A percentile compares a stretch with the other conserved stretches of the same genome.
phyloP scores from a whole-genome alignment of 139 green algal genomes.

The Asterochloris sp. region DNA sequence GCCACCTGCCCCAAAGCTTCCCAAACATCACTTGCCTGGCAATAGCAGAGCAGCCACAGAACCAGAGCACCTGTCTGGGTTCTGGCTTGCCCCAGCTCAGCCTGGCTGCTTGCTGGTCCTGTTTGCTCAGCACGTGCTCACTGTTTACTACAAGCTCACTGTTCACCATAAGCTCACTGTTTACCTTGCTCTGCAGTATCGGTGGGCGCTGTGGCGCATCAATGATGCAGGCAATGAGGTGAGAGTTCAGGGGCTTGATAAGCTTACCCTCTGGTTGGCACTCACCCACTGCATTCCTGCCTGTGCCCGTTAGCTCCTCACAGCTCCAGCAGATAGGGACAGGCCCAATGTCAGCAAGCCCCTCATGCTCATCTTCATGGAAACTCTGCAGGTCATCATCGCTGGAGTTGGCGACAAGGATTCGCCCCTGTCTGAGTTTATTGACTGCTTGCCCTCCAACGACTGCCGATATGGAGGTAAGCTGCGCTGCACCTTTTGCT shows the following conservation, averaged over 20 bases:
- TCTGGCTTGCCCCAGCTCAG: too few species aligned
- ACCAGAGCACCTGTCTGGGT: too few species aligned
- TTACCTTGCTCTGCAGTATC: slow-evolving; percentile 45
- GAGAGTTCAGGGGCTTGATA: not conserved
- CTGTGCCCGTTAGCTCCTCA: too few species aligned
- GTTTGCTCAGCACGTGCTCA: too few species aligned
- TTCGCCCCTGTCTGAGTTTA: slow-evolving; percentile 68
- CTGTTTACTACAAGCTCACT: too few species aligned
- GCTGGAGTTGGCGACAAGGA: slow-evolving; percentile 56
- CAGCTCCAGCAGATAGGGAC: too few species aligned
- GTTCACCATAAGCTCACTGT: too few species aligned
- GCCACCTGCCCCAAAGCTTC: not conserved
- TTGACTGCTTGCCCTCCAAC: slow-evolving; percentile 52
- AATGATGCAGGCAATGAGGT: slow-evolving; percentile 66
- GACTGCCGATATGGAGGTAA: slow-evolving; percentile 81
- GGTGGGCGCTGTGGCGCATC: slow-evolving; percentile 78
- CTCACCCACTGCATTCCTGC: too few species aligned
- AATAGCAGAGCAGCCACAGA: not conserved
- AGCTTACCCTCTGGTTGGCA: too few species aligned
- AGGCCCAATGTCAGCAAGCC: too few species aligned
- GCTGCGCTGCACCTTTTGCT: not conserved
- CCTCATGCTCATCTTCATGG: too few species aligned
- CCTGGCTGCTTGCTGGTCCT: too few species aligned
- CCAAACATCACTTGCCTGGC: not conserved
- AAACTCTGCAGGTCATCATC: slow-evolving; percentile 57